Conservation (phyloP, 345 rosid species). For the Salix arbutifolia region DNA sequence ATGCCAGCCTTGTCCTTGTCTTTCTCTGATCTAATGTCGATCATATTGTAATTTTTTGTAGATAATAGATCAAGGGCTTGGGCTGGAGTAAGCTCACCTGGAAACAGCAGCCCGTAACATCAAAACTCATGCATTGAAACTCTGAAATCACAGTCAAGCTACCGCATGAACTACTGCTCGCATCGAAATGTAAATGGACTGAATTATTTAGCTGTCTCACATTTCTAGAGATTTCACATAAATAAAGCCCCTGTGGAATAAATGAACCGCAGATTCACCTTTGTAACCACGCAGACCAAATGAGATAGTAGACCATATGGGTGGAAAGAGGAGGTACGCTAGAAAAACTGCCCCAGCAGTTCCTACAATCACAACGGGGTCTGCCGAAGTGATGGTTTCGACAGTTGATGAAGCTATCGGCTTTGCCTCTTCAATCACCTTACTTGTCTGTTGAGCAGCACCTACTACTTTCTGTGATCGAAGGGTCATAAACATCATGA, state of each 20-base stretch:
- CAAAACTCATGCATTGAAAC: background rate
- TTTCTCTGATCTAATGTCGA: constrained; percentile 89
- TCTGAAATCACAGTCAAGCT: background rate
- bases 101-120: background rate
- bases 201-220: background rate
- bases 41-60: constrained; percentile 51
- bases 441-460: constrained; percentile 66
- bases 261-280: constrained; percentile 40
- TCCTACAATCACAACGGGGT: constrained; percentile 66
- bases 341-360: constrained; percentile 63
- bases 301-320: constrained; percentile 70
- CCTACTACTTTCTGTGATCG: constrained; percentile 63
- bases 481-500: background rate
- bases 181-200: background rate
- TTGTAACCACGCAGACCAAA: constrained; percentile 78
- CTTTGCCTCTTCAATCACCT: constrained; percentile 64
- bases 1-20: constrained; percentile 81
- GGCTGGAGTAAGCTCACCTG: constrained; percentile 84
- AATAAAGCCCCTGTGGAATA: background rate
- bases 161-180: background rate
- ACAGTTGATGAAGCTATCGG: constrained; percentile 80
- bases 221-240: background rate
- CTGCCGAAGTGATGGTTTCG: constrained; percentile 65
- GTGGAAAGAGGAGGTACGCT: constrained; percentile 68
- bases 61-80: constrained; percentile 72